These are phyloP conservation scores for Talaromyces sp. DNA, from an alignment of 2,329 filamentous ascomycete species.

Conservation along the genomic window DNA sequence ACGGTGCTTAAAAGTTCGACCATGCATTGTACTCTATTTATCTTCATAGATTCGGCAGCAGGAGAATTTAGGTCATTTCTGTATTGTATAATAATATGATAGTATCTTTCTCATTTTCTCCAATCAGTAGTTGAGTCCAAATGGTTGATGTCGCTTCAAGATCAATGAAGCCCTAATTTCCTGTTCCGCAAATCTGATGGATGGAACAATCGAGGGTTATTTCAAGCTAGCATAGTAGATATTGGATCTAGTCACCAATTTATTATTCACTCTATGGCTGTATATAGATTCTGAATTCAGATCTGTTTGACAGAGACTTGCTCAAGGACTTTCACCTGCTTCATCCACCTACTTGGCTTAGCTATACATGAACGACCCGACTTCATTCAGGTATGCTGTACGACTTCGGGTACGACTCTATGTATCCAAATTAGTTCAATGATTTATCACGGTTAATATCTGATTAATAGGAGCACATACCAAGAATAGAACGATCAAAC, in stretches of 20 bases:
- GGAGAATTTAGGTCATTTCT: neutral
- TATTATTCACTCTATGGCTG: too few species aligned
- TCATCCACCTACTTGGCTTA: neutral
- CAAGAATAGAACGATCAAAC: slow-evolving; percentile 43
- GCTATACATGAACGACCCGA: neutral
- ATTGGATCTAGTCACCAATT: too few species aligned
- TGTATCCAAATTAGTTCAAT: neutral
- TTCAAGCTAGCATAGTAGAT: too few species aligned
- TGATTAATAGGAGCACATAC: slow-evolving; percentile 20
- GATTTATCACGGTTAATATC: too few species aligned
- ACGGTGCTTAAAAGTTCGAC: neutral
- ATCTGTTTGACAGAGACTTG: too few species aligned
- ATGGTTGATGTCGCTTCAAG: neutral
- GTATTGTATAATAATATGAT: neutral
- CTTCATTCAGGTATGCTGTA: slow-evolving; percentile 19
- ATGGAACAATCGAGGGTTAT: neutral
- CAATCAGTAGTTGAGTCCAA: neutral
- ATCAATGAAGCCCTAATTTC: neutral
- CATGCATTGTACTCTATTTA: slow-evolving; percentile 3
- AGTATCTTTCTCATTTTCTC: neutral
- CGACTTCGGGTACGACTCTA: slow-evolving; percentile 41
- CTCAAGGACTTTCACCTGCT: neutral
- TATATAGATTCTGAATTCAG: too few species aligned
- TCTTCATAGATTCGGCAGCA: neutral
- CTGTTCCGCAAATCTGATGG: neutral